Evolutionary conservation across 2,329 filamentous ascomycete species (phyloP).

Genomic region (Stagonosporopsis cucurbitacearum): DNA sequence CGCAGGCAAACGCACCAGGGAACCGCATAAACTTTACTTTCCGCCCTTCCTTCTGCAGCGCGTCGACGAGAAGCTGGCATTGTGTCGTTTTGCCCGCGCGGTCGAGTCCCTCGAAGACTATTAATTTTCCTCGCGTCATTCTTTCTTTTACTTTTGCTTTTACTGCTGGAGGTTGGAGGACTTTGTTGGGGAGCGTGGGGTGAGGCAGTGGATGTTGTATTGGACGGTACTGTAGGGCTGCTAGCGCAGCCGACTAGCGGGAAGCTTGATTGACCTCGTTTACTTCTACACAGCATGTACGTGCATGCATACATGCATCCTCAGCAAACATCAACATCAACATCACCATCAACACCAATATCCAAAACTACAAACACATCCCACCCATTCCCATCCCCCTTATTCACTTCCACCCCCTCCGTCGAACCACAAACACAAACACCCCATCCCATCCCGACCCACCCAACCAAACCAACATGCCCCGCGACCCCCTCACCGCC

Average conservation of each 20-base stretch:
- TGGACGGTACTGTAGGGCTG: no score
- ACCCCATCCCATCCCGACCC: no score
- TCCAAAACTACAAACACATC: no score
- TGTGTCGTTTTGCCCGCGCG: slow-evolving; percentile 93
- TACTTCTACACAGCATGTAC: not conserved
- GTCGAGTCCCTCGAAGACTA: slow-evolving; percentile 88
- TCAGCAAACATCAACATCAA: not conserved
- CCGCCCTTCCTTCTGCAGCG: slow-evolving; percentile 59
- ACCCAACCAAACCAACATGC: not conserved
- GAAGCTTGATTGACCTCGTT: slow-evolving; percentile 3
- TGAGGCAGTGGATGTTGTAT: not conserved
- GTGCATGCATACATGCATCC: not conserved
- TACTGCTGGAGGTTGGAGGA: not conserved
- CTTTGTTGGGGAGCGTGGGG: not conserved
- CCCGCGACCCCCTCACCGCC: not conserved
- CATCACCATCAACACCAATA: no score
- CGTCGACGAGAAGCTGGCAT: slow-evolving; percentile 70
- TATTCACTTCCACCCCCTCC: no score
- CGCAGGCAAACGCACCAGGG: slow-evolving; percentile 68
- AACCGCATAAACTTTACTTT: slow-evolving; percentile 68
- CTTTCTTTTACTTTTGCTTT: no score
- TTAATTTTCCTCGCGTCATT: slow-evolving; percentile 70
- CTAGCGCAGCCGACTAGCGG: slow-evolving; percentile 5
- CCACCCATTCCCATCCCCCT: no score
- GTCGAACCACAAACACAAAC: no score